Evolutionary conservation across 2,329 filamentous ascomycete genomes (phyloP).

Genomic region (Colletotrichum sp.): DNA sequence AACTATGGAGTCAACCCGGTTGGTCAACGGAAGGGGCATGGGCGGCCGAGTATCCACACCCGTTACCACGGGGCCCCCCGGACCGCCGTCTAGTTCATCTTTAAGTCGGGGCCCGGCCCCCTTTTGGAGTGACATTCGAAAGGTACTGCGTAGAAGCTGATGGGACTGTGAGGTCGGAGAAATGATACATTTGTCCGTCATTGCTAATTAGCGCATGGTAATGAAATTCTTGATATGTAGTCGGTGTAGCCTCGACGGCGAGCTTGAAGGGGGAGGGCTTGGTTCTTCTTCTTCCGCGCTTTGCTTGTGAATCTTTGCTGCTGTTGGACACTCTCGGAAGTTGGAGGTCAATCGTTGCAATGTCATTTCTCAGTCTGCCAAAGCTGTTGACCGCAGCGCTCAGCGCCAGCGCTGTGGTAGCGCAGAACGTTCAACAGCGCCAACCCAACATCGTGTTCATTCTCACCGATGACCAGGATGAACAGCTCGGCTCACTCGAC

Average conservation of each 20-base stretch:
- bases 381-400: background rate
- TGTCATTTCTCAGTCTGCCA: background rate
- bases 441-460: constrained; percentile 68
- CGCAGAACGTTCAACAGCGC: background rate
- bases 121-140: background rate
- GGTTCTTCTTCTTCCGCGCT: background rate
- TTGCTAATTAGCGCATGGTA: background rate
- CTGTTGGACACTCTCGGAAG: background rate
- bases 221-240: background rate
- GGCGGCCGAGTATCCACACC: background rate
- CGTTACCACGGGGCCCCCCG: background rate
- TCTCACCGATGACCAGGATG: constrained; percentile 72
- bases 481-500: constrained; percentile 62
- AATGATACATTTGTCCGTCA: background rate
- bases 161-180: background rate
- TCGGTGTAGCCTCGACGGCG: background rate
- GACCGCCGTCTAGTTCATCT: background rate
- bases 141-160: background rate
- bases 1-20: constrained; percentile 2
- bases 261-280: background rate
- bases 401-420: background rate
- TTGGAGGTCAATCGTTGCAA: background rate
- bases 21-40: background rate
- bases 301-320: background rate
- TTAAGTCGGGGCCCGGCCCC: background rate